Conservation (phyloP, 192 early-diverging fungal species). For the Entophlyctis luteolus region DNA sequence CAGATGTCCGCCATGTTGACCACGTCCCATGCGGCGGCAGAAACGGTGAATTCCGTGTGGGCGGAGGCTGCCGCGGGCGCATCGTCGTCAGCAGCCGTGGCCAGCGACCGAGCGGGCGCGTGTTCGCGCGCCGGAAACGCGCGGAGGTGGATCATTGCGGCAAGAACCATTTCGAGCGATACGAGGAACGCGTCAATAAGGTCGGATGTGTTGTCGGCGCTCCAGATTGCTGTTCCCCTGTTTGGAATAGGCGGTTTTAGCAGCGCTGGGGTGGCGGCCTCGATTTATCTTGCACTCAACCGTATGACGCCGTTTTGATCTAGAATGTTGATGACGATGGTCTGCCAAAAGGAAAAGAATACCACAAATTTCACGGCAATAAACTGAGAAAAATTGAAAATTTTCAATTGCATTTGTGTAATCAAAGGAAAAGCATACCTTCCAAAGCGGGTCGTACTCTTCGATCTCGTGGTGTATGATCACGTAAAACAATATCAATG, state of each 20-base stretch:
- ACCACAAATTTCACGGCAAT: constrained; percentile 50
- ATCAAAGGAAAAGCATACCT: constrained; percentile 5
- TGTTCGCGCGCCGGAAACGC: constrained; percentile 37
- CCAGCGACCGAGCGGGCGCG: not conserved
- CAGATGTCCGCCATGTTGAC: constrained; percentile 28
- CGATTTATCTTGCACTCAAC: no score
- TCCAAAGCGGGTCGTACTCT: constrained; percentile 49
- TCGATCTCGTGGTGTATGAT: constrained; percentile 56
- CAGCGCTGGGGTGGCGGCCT: not conserved
- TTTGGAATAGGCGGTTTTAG: not conserved
- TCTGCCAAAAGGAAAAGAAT: constrained; percentile 65
- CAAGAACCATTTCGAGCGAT: constrained; percentile 60
- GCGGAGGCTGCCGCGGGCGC: not conserved
- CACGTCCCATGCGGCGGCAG: constrained; percentile 19
- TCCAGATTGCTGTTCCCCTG: constrained; percentile 4
- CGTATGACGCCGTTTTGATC: constrained; percentile 45
- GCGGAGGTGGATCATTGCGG: constrained; percentile 54
- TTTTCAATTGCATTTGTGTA: not conserved
- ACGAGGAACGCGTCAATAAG: constrained; percentile 39
- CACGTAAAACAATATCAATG: constrained; percentile 63
- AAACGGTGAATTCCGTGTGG: constrained; percentile 5
- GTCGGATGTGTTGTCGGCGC: constrained; percentile 7
- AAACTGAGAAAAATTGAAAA: constrained; percentile 17
- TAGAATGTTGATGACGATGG: constrained; percentile 52
- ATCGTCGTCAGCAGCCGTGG: not conserved